Conservation (phyloP, 106 monocot genomes). For the Acanthochlamys bracteata region DNA sequence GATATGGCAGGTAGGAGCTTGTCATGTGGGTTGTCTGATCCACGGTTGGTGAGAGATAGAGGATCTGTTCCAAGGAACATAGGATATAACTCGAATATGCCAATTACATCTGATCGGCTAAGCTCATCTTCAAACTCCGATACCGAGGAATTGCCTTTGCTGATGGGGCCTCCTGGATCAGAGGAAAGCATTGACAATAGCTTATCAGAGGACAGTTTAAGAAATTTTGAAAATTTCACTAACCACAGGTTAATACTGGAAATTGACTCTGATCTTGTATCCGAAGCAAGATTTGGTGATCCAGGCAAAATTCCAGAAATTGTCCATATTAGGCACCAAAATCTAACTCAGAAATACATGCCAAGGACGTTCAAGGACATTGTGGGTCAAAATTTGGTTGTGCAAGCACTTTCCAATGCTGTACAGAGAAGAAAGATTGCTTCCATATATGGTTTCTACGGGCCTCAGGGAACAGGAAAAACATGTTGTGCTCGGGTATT, state of each 20-base stretch:
- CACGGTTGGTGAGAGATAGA: conserved; percentile 39
- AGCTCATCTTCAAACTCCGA: conserved; percentile 58
- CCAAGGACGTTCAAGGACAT: conserved; percentile 85
- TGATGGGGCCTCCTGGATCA: conserved; percentile 48
- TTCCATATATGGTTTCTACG: conserved; percentile 80
- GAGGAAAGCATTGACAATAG: conserved; percentile 23
- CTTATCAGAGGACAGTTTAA: conserved; percentile 34
- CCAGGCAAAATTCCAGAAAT: conserved; percentile 8
- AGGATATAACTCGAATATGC: conserved; percentile 28
- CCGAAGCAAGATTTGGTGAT: conserved; percentile 37
- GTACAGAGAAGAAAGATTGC: conserved; percentile 70
- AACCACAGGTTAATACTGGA: conserved; percentile 34
- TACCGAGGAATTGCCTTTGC: conserved; percentile 67
- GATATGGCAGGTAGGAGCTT: conserved; percentile 89
- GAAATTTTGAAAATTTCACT: conserved; percentile 57
- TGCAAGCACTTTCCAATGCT: conserved; percentile 91
- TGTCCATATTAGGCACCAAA: conserved; percentile 34
- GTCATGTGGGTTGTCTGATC: conserved; percentile 78
- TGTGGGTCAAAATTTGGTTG: conserved; percentile 86
- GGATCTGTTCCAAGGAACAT: conserved; percentile 20
- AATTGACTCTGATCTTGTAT: conserved; percentile 42
- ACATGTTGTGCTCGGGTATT: conserved; percentile 91
- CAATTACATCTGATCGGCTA: conserved; percentile 25
- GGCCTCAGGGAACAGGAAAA: conserved; percentile 92
- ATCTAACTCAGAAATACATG: conserved; percentile 81